These are phyloP conservation scores for Solanum chmielewskii DNA, from an alignment of 257 asterid genomes.

Conservation along the genomic window DNA sequence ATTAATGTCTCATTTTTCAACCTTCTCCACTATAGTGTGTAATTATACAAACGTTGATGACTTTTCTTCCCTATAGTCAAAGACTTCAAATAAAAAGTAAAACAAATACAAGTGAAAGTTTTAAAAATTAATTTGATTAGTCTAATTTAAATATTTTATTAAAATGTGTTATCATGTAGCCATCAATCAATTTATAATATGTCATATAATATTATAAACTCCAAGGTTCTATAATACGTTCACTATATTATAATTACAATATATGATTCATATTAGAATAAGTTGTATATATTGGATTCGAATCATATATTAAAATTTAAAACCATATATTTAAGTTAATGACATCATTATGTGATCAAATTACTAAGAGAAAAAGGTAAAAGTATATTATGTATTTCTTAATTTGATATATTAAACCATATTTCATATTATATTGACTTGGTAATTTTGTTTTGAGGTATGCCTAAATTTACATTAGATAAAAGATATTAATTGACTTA, in stretches of 20 bases:
- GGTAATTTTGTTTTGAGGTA: background rate
- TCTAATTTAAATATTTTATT: background rate
- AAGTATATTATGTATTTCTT: background rate
- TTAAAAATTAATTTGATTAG: background rate
- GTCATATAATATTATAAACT: background rate
- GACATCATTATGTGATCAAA: background rate
- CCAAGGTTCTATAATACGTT: background rate
- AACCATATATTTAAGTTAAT: background rate
- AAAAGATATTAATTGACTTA: background rate
- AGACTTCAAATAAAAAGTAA: background rate
- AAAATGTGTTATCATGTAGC: background rate
- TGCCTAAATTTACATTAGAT: background rate
- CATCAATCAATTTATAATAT: background rate
- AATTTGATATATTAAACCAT: background rate
- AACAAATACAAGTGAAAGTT: background rate
- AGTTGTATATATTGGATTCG: background rate
- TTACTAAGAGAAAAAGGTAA: background rate
- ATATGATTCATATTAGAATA: background rate
- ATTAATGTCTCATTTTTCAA: background rate
- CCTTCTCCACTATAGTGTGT: background rate
- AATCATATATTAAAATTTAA: background rate
- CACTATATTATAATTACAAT: background rate
- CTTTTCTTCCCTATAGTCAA: background rate
- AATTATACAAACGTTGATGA: background rate
- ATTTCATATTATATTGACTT: background rate